Evolutionary conservation across 1,284 basidiomycete genomes (phyloP).

Genomic region (Moesziomyces globuligerus): DNA sequence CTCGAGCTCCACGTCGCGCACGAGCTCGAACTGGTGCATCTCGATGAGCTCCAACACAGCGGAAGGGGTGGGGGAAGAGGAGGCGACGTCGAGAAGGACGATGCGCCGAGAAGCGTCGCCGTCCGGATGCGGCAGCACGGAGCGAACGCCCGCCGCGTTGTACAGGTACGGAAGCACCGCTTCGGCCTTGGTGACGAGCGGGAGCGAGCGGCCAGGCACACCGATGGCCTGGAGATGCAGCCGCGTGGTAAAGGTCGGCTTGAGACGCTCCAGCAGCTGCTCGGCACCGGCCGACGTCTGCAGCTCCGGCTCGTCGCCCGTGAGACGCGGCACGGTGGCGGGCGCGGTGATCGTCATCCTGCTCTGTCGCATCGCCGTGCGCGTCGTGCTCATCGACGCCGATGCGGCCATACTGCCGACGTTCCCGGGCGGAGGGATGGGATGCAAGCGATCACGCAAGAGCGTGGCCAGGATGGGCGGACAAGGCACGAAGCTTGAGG

Average conservation of each 20-base stretch:
- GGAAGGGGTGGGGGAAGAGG: slow-evolving; percentile 17
- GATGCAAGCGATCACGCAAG: no score
- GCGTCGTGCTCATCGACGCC: slow-evolving; percentile 5
- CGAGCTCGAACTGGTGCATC: slow-evolving; percentile 14
- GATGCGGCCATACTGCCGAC: slow-evolving; percentile 1
- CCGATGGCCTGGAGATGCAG: slow-evolving; percentile 36
- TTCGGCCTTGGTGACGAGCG: slow-evolving; percentile 28
- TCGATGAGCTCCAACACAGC: slow-evolving; percentile 8
- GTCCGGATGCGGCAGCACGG: slow-evolving; percentile 40
- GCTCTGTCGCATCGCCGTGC: slow-evolving; percentile 24
- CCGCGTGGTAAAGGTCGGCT: slow-evolving; percentile 18
- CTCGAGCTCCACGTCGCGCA: slow-evolving; percentile 3
- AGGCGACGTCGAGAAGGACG: slow-evolving; percentile 37
- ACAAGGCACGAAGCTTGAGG: no score
- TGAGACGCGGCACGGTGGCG: slow-evolving; percentile 15
- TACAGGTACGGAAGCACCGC: slow-evolving; percentile 27
- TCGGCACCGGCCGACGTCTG: slow-evolving; percentile 15
- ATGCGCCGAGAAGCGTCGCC: slow-evolving; percentile 29
- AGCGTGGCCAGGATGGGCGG: no score
- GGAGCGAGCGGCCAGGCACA: slow-evolving; percentile 24
- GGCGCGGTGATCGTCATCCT: slow-evolving; percentile 27
- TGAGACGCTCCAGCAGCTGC: slow-evolving; percentile 28
- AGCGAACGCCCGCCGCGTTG: slow-evolving; percentile 35
- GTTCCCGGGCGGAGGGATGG: no score
- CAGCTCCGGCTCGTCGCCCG: slow-evolving; percentile 24